Percentiles rank a stretch among this genome's conserved stretches.
Evolutionary conservation across 2,329 filamentous ascomycete species (phyloP).

Genomic region (Colletotrichum theobromicola): DNA sequence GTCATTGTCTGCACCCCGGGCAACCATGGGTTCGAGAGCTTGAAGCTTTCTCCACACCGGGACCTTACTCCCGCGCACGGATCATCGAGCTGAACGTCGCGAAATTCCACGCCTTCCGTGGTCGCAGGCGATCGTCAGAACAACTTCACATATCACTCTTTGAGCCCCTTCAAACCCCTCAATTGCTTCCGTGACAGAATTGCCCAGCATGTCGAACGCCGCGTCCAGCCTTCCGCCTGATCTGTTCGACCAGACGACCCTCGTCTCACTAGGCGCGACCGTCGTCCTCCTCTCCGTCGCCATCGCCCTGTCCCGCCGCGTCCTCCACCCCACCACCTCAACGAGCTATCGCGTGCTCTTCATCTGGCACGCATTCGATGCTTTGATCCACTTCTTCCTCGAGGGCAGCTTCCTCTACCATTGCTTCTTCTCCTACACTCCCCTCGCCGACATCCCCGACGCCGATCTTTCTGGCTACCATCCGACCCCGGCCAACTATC

Average conservation of each 20-base stretch:
- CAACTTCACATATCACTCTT: background rate
- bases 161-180: background rate
- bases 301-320: slow-evolving; percentile 51
- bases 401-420: slow-evolving; percentile 93
- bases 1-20: too few species aligned
- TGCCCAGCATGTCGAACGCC: slow-evolving; percentile 21
- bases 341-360: slow-evolving; percentile 77
- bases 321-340: slow-evolving; percentile 54
- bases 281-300: slow-evolving; percentile 57
- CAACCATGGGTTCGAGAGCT: background rate
- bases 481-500: slow-evolving; percentile 56
- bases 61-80: background rate
- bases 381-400: slow-evolving; percentile 87
- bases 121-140: background rate
- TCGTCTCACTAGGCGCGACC: slow-evolving; percentile 62
- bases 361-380: slow-evolving; percentile 94
- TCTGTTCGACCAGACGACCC: slow-evolving; percentile 64
- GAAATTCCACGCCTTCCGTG: background rate
- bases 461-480: slow-evolving; percentile 40
- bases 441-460: slow-evolving; percentile 37
- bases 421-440: slow-evolving; percentile 76
- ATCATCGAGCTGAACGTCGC: background rate
- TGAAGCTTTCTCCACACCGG: background rate
- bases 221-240: slow-evolving; percentile 50
- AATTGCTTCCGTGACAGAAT: background rate